phyloP scores from a whole-genome alignment of 1,139 yeast species.

The Kodamaea sp. region DNA sequence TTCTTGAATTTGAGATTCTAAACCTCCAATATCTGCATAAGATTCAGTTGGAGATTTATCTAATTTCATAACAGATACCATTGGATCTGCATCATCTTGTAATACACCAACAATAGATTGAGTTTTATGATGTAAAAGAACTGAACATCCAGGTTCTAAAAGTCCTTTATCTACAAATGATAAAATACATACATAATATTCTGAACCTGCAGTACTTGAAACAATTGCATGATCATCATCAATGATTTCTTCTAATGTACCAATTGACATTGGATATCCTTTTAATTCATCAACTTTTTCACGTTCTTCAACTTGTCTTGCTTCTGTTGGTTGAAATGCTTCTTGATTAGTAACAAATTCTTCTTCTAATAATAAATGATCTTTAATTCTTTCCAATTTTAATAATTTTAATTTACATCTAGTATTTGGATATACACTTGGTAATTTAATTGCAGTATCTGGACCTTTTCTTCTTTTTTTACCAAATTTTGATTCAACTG shows the following conservation, averaged over 20 bases:
- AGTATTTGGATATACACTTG: conserved; percentile 86
- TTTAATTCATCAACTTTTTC: conserved; percentile 92
- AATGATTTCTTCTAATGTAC: conserved; percentile 92
- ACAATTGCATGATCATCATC: conserved; percentile 99
- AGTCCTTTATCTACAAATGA: conserved; percentile 98
- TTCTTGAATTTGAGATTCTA: conserved; percentile 94
- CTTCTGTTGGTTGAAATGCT: conserved; percentile 92
- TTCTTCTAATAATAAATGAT: conserved; percentile 89
- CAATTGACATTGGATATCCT: conserved; percentile 96
- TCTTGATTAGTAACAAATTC: conserved; percentile 96
- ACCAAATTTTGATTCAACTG: conserved; percentile 91
- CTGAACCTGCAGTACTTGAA: conserved; percentile 93
- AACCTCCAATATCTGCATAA: conserved; percentile 96
- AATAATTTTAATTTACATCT: conserved; percentile 88
- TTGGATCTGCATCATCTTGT: conserved; percentile 96
- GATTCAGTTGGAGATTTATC: conserved; percentile 97
- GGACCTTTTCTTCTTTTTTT: conserved; percentile 91
- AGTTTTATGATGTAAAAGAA: conserved; percentile 89
- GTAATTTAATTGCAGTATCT: conserved; percentile 79
- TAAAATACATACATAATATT: conserved; percentile 90
- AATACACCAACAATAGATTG: conserved; percentile 92
- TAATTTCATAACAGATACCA: conserved; percentile 95
- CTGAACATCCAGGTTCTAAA: conserved; percentile 98
- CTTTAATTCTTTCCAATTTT: conserved; percentile 94
- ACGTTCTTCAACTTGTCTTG: conserved; percentile 93